Percentiles rank a stretch among this genome's conserved stretches.
Evolutionary conservation across 805 yeast genomes (phyloP).

Genomic region (Spathaspora girioi): DNA sequence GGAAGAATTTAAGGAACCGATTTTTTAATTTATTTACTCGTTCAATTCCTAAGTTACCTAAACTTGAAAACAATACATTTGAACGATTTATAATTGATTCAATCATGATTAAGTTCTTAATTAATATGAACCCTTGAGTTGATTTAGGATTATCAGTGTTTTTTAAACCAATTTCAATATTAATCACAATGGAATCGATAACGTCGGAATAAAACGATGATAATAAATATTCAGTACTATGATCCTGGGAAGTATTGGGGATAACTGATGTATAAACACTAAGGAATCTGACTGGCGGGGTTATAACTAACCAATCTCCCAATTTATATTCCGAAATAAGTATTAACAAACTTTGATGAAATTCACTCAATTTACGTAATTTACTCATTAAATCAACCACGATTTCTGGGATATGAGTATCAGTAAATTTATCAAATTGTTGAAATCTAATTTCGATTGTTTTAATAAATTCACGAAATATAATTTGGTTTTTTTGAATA

Average conservation of each 20-base stretch:
- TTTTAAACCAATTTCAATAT: constrained; percentile 59
- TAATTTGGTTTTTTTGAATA: constrained; percentile 20
- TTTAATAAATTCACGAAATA: constrained; percentile 56
- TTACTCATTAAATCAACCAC: constrained; percentile 71
- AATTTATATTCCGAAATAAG: constrained; percentile 51
- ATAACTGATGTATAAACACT: constrained; percentile 46
- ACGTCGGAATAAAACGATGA: constrained; percentile 73
- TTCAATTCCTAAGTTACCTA: constrained; percentile 58
- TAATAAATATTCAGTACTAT: constrained; percentile 48
- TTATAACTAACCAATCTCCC: constrained; percentile 66
- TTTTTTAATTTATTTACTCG: constrained; percentile 68
- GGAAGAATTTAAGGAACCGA: constrained; percentile 66
- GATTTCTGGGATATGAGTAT: constrained; percentile 66
- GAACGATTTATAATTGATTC: constrained; percentile 69
- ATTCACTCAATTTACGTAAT: constrained; percentile 62
- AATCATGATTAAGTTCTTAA: constrained; percentile 69
- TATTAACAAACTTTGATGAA: constrained; percentile 46
- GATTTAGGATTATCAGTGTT: constrained; percentile 32
- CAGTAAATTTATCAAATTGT: constrained; percentile 31
- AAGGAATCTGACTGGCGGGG: constrained; percentile 49
- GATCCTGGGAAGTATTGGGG: constrained; percentile 30
- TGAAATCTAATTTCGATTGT: constrained; percentile 48
- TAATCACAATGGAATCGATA: constrained; percentile 66
- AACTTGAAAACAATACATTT: constrained; percentile 44
- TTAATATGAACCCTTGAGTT: constrained; percentile 63